Evolutionary conservation across 352 stramenopile species (phyloP).

Genomic region (Phytophthora multivora): DNA sequence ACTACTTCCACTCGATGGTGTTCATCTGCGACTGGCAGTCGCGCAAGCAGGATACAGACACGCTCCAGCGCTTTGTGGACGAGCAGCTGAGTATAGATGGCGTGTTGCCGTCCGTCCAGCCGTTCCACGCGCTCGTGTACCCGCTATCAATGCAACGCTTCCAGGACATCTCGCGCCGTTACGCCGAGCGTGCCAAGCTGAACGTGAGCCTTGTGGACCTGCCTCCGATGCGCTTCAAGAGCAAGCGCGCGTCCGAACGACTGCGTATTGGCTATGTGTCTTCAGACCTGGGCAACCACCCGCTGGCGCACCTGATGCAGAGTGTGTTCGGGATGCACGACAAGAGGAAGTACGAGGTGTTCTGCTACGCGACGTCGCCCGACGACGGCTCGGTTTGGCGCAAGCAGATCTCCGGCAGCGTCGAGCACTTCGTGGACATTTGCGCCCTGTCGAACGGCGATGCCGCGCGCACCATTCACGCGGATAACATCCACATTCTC

Average conservation of each 20-base stretch:
- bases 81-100: constrained; percentile 60
- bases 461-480: constrained; percentile 78
- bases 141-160: constrained; percentile 81
- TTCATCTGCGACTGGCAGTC: constrained; percentile 93
- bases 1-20: constrained; percentile 92
- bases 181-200: constrained; percentile 84
- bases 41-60: constrained; percentile 78
- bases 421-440: constrained; percentile 91
- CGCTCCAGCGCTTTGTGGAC: constrained; percentile 68
- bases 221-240: constrained; percentile 68
- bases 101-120: constrained; percentile 89
- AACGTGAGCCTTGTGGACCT: constrained; percentile 90
- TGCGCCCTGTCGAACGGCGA: constrained; percentile 66
- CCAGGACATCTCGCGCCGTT: constrained; percentile 76
- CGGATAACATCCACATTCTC: constrained; percentile 90
- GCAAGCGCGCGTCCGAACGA: constrained; percentile 67
- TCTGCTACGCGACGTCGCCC: constrained; percentile 86
- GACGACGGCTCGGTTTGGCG: constrained; percentile 87
- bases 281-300: constrained; percentile 92
- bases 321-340: constrained; percentile 92
- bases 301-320: constrained; percentile 91
- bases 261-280: constrained; percentile 91
- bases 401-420: constrained; percentile 77
- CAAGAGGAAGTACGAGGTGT: constrained; percentile 86
- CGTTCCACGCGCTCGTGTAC: constrained; percentile 94